Evolutionary conservation across 2,329 filamentous ascomycete genomes (phyloP).

Genomic region (Arachnopeziza araneosa): DNA sequence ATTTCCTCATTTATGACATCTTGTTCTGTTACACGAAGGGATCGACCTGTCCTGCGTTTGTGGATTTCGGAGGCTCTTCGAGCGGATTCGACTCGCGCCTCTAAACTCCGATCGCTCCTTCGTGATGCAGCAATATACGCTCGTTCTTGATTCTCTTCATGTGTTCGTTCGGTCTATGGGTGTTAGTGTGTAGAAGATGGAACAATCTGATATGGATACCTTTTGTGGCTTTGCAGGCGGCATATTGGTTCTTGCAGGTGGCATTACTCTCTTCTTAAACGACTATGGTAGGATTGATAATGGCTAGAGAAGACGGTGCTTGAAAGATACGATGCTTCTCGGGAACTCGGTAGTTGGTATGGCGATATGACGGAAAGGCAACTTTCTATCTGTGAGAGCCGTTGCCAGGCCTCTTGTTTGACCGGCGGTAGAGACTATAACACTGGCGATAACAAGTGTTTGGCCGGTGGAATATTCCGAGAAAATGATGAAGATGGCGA

Average conservation of each 20-base stretch:
- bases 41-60: conserved; percentile 78
- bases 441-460: too few relatives aligned
- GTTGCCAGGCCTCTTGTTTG: too few relatives aligned
- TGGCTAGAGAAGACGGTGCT: neutral
- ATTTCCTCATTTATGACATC: conserved; percentile 89
- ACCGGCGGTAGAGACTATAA: too few relatives aligned
- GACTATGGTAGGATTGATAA: neutral
- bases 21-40: conserved; percentile 74
- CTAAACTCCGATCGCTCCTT: conserved; percentile 77
- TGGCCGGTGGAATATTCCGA: too few relatives aligned
- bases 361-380: too few relatives aligned
- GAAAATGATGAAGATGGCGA: too few relatives aligned
- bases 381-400: too few relatives aligned
- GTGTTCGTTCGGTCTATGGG: conserved; percentile 63
- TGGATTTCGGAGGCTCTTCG: conserved; percentile 85
- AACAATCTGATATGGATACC: neutral
- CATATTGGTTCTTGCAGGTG: neutral
- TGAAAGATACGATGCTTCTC: neutral
- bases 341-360: too few relatives aligned
- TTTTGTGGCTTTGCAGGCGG: conserved; percentile 1
- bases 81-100: conserved; percentile 84
- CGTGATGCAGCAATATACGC: conserved; percentile 91
- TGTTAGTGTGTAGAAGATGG: neutral
- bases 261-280: neutral
- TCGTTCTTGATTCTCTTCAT: conserved; percentile 78